Percentiles rank a stretch among this genome's conserved stretches.
Conservation (phyloP, 2,329 filamentous ascomycete genomes). For the Microdochium paspali region DNA sequence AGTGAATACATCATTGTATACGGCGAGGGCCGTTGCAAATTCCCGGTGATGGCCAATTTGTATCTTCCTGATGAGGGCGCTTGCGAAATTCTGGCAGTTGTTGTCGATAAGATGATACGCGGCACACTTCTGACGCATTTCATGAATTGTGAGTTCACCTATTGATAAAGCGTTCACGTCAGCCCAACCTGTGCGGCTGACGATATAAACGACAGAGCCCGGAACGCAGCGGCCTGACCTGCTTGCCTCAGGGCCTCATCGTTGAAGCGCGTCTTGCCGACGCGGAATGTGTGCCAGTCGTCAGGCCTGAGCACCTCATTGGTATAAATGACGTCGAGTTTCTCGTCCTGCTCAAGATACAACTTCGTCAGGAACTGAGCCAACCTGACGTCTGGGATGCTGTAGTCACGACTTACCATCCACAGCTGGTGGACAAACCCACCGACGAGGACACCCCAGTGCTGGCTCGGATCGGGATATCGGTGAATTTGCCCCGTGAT, state of each 20-base stretch:
- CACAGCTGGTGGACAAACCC: constrained; percentile 48
- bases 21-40: constrained; percentile 42
- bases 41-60: constrained; percentile 38
- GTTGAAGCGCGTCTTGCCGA: constrained; percentile 43
- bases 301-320: constrained; percentile 35
- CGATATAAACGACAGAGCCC: background rate
- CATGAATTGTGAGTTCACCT: constrained; percentile 43
- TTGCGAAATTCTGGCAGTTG: constrained; percentile 49
- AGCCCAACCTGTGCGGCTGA: background rate
- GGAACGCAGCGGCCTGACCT: constrained; percentile 23
- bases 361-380: background rate
- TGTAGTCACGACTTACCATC: constrained; percentile 33
- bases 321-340: constrained; percentile 46
- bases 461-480: constrained; percentile 48
- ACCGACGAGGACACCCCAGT: constrained; percentile 47
- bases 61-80: constrained; percentile 43
- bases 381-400: background rate
- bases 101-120: constrained; percentile 50
- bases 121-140: constrained; percentile 36
- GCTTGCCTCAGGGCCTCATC: constrained; percentile 41
- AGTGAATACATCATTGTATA: constrained; percentile 41
- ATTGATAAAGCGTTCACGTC: background rate
- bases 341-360: constrained; percentile 32
- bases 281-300: constrained; percentile 40
- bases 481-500: constrained; percentile 44